A percentile compares a stretch with the other conserved stretches of the same genome.
These are phyloP conservation scores for Pichia thaimueangensis DNA, from an alignment of 805 yeast genomes.

Conservation along the genomic window DNA sequence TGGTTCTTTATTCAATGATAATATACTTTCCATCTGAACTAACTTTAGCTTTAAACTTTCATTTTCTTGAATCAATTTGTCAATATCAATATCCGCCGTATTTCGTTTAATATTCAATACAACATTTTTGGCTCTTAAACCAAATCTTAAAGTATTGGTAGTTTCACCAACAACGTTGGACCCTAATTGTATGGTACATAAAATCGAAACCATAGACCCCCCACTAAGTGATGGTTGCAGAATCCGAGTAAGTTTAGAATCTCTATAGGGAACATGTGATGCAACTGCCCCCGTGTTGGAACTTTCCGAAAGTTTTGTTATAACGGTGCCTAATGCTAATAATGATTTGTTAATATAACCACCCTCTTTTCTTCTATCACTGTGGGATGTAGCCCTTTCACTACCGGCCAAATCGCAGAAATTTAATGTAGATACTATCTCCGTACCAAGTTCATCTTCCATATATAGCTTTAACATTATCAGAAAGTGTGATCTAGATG, in stretches of 20 bases:
- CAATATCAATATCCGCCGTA: conserved; percentile 46
- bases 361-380: conserved; percentile 88
- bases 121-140: conserved; percentile 87
- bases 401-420: conserved; percentile 96
- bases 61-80: conserved; percentile 51
- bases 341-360: conserved; percentile 87
- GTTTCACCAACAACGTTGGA: conserved; percentile 65
- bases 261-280: conserved; percentile 94
- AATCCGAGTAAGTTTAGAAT: conserved; percentile 83
- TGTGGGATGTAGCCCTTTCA: conserved; percentile 74
- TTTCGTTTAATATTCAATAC: conserved; percentile 58
- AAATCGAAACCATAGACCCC: conserved; percentile 69
- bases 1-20: neutral
- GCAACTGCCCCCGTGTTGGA: conserved; percentile 17
- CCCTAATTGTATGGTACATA: conserved; percentile 80
- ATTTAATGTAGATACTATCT: conserved; percentile 55
- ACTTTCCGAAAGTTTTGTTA: conserved; percentile 51
- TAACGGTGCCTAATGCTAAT: conserved; percentile 87
- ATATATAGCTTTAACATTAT: conserved; percentile 53
- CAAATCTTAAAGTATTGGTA: conserved; percentile 80
- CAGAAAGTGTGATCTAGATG: conserved; percentile 90
- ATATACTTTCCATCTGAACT: conserved; percentile 27
- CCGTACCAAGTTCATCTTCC: conserved; percentile 34
- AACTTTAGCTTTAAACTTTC: conserved; percentile 55
- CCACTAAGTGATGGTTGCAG: conserved; percentile 92